Base-by-base conservation (phyloP, 1,139 yeast species). In the Dujonia santamariae region DNA sequence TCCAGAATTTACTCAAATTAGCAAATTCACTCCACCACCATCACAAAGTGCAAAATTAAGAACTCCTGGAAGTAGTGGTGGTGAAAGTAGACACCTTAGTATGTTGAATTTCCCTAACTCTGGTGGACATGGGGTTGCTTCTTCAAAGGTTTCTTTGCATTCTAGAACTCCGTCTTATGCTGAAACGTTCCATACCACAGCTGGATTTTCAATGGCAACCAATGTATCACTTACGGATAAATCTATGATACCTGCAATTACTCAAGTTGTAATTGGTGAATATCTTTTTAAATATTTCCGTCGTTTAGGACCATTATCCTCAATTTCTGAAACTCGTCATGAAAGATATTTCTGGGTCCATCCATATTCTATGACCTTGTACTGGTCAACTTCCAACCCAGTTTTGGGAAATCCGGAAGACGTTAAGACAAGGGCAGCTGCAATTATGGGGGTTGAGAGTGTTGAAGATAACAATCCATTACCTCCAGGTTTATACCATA, bases 331-430 rank as follows among this genome's bases (percentile, higher is more conserved):
- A 38, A 76, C 75, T 34, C 75, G 97, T 40, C 98, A 92, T 53
- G 94, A 85, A 53, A 73, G 97, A 44, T 92, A 80, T 59, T 92
- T 92, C 72, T 92, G 97, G 97, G 80, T 92, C 28, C 96, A 92
- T 60, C 98, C 98, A 7, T 90, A 88, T 56, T 83, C 95, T 3
- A 64, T 87, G 63, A 86, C 96, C 0, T 68, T 92, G 37, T 88
- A 87, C 57, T 92, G 98, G 98, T 82, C 92, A 7, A 74, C 77
- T 12, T 73, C 78, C 8, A 86, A 85, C 51, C 97, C 97, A 2
- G 85, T 84, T 1, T 59, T 83, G 40, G 78, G 82, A 6, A 80
- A 80, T 46, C 85, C 88, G 11, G 64, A 80, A 1, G 71, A 72
- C 6, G 75, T 75, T 31, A 80, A 73, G 49, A 80, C 90, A 5